A percentile compares a stretch with the other conserved stretches of the same genome.
These are phyloP conservation scores for Salix caprea DNA, from an alignment of 345 rosid species.

Conservation along the genomic window DNA sequence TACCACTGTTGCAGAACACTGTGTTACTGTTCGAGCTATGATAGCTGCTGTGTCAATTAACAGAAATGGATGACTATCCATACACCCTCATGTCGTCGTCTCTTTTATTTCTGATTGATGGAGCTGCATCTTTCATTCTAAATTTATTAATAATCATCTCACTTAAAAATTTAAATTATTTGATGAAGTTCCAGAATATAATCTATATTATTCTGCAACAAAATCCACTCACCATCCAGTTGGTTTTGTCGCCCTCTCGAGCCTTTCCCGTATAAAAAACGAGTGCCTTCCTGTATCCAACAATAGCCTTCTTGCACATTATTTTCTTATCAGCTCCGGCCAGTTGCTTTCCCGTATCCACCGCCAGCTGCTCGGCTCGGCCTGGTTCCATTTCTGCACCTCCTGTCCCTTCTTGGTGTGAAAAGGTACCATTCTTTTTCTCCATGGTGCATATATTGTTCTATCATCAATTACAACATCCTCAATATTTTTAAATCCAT, in stretches of 20 bases:
- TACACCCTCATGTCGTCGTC: no score
- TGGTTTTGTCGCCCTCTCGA: slow-evolving; percentile 13
- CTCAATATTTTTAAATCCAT: no score
- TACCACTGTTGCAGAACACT: no score
- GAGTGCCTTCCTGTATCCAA: slow-evolving; percentile 9
- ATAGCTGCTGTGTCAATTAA: no score
- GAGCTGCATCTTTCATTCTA: no score
- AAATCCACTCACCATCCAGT: slow-evolving; percentile 26
- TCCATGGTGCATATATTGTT: background rate
- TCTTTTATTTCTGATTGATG: no score
- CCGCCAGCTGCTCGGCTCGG: slow-evolving; percentile 11
- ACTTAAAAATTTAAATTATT: no score
- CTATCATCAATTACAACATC: background rate
- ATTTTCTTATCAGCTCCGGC: background rate
- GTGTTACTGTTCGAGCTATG: no score
- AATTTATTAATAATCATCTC: no score
- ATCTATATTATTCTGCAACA: no score
- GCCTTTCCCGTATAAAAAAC: slow-evolving; percentile 16
- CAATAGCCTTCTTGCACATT: background rate
- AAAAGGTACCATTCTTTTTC: slow-evolving; percentile 21
- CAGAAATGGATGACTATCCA: no score
- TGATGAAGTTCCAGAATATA: no score
- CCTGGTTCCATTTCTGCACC: slow-evolving; percentile 13
- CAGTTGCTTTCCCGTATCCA: slow-evolving; percentile 26
- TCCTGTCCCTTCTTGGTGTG: slow-evolving; percentile 15